Evolutionary conservation across 2,329 filamentous ascomycete species (phyloP), one percentile per base, ranked within the genome.

Genomic region (Acarospora socialis): DNA sequence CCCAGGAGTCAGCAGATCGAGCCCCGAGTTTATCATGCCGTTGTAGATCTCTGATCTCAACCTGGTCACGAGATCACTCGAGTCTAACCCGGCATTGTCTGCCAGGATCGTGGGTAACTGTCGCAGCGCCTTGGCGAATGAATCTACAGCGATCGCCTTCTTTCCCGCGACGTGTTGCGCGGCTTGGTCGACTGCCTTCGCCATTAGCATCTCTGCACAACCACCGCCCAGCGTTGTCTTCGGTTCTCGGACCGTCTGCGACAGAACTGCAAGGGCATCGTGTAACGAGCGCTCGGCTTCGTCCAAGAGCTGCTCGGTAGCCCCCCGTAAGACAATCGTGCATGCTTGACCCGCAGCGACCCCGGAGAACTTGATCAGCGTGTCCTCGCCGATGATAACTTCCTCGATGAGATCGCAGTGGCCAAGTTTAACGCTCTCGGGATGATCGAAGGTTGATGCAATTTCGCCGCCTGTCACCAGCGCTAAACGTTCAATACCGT

Each of bases 171-270:
- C 81, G 48, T 92, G 87, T 40, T 92, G 86, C 14, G 86, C 86
- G 4, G 83, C 83, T 39, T 80, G 81, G 53, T 94, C 87, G 14
- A 98, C 90, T 5, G 90, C 90, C 68, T 94, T 93, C 43, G 87
- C 82, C 90, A 98, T 98, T 46, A 92, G 65, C 87, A 95, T 95
- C 70, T 98, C 90, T 4, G 87, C 86, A 52, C 84, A 95, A 17
- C 90, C 90, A 51, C 90, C 90, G 32, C 90, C 90, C 3, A 98
- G 74, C 0, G 90, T 95, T 24, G 86, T 92, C 54, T 82, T 76
- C 32, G 90, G 90, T 60, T 94, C 86, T 56, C 80, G 81, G 47
- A 98, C 81, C 2, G 90, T 98, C 59, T 98, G 90, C 7, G 87
- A 95, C 23, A 98, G 72, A 8, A 98, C 90, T 9, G 90, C 90